These are phyloP conservation scores for Exobasidium rhododendri DNA, from an alignment of 1,284 basidiomycete species.

Conservation along the genomic window DNA sequence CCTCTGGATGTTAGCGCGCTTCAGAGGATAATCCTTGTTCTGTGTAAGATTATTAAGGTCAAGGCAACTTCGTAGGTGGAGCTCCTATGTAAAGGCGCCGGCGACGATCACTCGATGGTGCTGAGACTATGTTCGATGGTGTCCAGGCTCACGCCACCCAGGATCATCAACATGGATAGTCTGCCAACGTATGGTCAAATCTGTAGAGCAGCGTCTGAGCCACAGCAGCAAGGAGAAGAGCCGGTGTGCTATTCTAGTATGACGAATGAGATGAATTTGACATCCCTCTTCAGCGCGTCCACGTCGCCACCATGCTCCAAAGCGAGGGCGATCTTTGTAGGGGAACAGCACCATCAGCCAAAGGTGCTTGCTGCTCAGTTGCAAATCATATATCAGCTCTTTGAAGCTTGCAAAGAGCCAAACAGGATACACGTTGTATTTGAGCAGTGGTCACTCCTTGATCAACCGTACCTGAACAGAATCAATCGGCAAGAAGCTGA, in stretches of 20 bases:
- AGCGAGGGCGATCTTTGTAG: constrained; percentile 37
- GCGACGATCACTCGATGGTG: too few relatives aligned
- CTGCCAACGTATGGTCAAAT: constrained; percentile 4
- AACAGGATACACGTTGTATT: constrained; percentile 32
- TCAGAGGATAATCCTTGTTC: too few relatives aligned
- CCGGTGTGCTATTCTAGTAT: not conserved
- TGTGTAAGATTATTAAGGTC: too few relatives aligned
- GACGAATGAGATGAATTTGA: not conserved
- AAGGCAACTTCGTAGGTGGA: too few relatives aligned
- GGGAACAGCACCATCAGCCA: constrained; percentile 46
- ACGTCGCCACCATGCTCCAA: constrained; percentile 9
- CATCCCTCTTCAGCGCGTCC: constrained; percentile 11
- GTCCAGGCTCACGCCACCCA: constrained; percentile 1
- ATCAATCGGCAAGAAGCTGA: constrained; percentile 20
- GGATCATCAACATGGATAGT: not conserved
- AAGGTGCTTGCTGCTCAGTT: constrained; percentile 35
- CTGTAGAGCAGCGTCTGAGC: not conserved
- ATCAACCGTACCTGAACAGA: constrained; percentile 32
- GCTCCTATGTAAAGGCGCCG: too few relatives aligned
- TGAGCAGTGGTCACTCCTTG: constrained; percentile 37
- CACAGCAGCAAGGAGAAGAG: not conserved
- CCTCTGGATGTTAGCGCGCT: too few relatives aligned
- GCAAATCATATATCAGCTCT: constrained; percentile 26
- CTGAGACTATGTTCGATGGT: not conserved
- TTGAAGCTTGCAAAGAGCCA: not conserved